Conservation (phyloP, 805 yeast genomes). For the Wickerhamiella sorbophila region DNA sequence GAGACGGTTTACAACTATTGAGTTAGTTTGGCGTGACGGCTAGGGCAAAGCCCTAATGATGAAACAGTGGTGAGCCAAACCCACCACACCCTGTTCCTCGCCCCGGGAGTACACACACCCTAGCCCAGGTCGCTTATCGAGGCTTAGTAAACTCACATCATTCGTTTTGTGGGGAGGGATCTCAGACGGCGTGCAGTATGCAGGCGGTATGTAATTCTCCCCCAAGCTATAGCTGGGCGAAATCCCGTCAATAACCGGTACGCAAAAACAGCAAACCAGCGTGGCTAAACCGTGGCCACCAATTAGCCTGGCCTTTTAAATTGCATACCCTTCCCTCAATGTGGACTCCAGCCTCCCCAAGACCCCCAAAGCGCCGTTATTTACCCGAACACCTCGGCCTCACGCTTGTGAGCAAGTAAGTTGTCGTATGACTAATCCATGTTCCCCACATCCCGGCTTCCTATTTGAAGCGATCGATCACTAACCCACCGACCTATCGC, state of each 20-base stretch:
- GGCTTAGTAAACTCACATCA: no score
- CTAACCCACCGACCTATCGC: background rate
- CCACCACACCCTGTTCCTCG: no score
- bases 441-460: background rate
- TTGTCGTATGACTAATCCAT: background rate
- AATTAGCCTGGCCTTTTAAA: no score
- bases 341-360: no score
- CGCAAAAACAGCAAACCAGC: no score
- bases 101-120: no score
- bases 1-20: background rate
- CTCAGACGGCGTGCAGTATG: background rate
- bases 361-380: no score
- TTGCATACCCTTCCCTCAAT: no score
- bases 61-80: no score
- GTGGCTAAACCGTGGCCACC: no score
- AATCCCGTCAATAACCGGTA: background rate
- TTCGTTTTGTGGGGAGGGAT: no score
- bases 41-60: background rate
- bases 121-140: no score
- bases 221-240: background rate
- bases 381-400: background rate
- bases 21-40: background rate
- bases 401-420: background rate
- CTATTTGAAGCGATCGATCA: background rate
- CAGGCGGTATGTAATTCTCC: background rate